These are phyloP conservation scores for Ogataea corticis DNA, from an alignment of 805 yeast genomes.

Conservation along the genomic window DNA sequence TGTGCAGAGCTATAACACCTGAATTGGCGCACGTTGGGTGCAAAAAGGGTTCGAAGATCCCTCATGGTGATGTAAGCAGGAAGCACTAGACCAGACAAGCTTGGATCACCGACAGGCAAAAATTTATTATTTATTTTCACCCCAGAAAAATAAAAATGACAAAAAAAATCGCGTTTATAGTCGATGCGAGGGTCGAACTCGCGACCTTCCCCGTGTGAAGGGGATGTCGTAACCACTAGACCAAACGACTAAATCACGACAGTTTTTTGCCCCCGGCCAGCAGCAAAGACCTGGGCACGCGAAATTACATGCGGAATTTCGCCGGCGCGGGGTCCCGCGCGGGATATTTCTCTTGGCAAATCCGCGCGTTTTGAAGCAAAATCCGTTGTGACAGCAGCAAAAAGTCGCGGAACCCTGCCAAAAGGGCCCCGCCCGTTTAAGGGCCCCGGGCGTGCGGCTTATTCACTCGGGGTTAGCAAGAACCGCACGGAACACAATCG, in stretches of 20 bases:
- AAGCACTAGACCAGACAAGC: not conserved
- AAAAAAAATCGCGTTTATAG: conserved; percentile 21
- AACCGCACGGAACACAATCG: not conserved
- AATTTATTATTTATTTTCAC: too few species aligned
- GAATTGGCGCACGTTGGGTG: too few species aligned
- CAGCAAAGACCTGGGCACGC: too few species aligned
- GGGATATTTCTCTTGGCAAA: not conserved
- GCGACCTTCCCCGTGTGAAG: conserved; percentile 44
- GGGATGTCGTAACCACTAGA: conserved; percentile 44
- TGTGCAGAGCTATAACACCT: conserved; percentile 3
- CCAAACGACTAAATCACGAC: conserved; percentile 35
- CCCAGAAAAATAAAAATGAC: too few species aligned
- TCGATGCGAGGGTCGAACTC: conserved; percentile 43
- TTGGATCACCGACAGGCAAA: not conserved
- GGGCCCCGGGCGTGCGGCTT: conserved; percentile 5
- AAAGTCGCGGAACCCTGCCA: conserved; percentile 3
- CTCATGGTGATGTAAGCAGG: not conserved
- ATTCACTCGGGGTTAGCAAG: not conserved
- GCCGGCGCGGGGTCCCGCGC: not conserved
- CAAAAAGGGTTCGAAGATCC: too few species aligned
- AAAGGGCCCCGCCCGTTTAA: not conserved
- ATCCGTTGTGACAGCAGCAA: not conserved
- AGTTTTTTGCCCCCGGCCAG: not conserved
- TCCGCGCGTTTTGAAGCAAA: not conserved
- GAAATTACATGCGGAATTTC: not conserved